A percentile compares a stretch with the other conserved stretches of the same genome.
These are phyloP conservation scores for Lentinus polychrous DNA, from an alignment of 1,284 basidiomycete species.

Conservation along the genomic window DNA sequence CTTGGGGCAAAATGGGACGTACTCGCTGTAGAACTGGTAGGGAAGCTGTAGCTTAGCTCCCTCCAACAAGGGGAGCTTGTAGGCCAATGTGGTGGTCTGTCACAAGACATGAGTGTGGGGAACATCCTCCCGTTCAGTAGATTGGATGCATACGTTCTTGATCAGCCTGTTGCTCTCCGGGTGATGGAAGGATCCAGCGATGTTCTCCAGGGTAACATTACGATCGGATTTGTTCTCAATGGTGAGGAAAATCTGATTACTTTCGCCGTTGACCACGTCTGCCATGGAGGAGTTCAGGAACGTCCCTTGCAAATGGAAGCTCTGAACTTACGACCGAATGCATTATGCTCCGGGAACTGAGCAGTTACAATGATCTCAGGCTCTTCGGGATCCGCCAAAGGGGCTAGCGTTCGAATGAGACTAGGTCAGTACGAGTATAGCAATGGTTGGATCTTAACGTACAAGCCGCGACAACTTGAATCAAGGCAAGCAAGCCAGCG, in stretches of 20 bases:
- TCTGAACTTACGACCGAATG: constrained; percentile 69
- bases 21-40: constrained; percentile 82
- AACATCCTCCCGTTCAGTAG: not conserved
- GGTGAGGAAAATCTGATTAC: constrained; percentile 60
- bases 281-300: constrained; percentile 6
- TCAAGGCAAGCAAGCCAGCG: constrained; percentile 19
- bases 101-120: constrained; percentile 10
- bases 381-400: constrained; percentile 22
- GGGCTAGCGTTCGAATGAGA: constrained; percentile 13
- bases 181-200: constrained; percentile 70
- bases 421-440: not conserved
- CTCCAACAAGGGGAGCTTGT: constrained; percentile 53
- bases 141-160: constrained; percentile 58
- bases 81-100: constrained; percentile 60
- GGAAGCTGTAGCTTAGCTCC: constrained; percentile 67
- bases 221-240: constrained; percentile 73
- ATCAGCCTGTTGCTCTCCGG: constrained; percentile 59
- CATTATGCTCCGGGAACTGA: constrained; percentile 70
- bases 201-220: constrained; percentile 68
- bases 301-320: constrained; percentile 5
- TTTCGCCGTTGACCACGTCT: constrained; percentile 87
- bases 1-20: constrained; percentile 36
- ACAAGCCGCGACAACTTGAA: constrained; percentile 19
- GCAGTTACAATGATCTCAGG: constrained; percentile 57
- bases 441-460: constrained; percentile 7